phyloP scores from a whole-genome alignment of 1,284 basidiomycete genomes.

The Trichosporon inkin region DNA sequence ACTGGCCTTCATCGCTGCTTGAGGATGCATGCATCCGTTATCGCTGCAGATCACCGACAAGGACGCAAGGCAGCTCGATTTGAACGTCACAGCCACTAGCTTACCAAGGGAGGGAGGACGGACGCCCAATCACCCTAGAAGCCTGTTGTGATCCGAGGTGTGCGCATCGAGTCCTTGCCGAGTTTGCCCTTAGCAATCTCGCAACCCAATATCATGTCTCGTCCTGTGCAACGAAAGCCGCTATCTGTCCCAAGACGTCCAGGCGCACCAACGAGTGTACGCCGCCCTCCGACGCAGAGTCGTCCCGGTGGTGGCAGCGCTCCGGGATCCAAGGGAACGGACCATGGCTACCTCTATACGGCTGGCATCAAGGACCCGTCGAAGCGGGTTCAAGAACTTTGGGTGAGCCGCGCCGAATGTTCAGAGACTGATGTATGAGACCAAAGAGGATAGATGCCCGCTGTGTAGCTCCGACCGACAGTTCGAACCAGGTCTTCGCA shows the following conservation, averaged over 20 bases:
- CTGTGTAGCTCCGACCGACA: slow-evolving; percentile 96
- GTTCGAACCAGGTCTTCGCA: slow-evolving; percentile 85
- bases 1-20: too few relatives aligned
- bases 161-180: too few relatives aligned
- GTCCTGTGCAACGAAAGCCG: slow-evolving; percentile 5
- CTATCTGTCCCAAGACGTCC: slow-evolving; percentile 12
- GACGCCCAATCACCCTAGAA: too few relatives aligned
- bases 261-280: slow-evolving; percentile 12
- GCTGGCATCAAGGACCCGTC: slow-evolving; percentile 44
- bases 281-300: neutral
- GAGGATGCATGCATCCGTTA: neutral
- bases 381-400: slow-evolving; percentile 43
- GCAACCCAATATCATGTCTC: neutral
- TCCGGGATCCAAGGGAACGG: slow-evolving; percentile 21
- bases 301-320: slow-evolving; percentile 10
- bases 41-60: too few relatives aligned
- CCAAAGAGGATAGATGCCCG: slow-evolving; percentile 91
- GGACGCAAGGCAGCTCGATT: too few relatives aligned
- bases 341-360: slow-evolving; percentile 43
- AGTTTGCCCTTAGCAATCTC: too few relatives aligned
- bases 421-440: slow-evolving; percentile 54
- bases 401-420: slow-evolving; percentile 26
- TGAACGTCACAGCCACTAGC: too few relatives aligned
- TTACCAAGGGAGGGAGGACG: too few relatives aligned
- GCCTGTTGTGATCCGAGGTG: too few relatives aligned